These are phyloP conservation scores for Neoboletus subvelutipes DNA, from an alignment of 768 basidiomycete species.

Conservation along the genomic window DNA sequence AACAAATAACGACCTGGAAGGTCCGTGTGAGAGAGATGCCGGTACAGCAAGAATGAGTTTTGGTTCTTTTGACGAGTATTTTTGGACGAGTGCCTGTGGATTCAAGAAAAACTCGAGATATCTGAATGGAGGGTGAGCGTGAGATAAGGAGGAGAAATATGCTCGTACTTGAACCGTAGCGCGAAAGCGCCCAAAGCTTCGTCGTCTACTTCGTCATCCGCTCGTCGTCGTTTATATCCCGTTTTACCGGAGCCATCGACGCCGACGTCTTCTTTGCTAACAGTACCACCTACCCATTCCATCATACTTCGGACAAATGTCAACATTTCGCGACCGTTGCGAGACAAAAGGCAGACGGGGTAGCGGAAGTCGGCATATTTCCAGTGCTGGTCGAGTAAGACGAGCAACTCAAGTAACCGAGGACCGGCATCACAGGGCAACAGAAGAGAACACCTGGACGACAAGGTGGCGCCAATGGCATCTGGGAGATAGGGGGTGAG, in stretches of 20 bases:
- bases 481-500: constrained; percentile 45
- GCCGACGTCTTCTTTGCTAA: constrained; percentile 89
- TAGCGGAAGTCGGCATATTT: constrained; percentile 78
- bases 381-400: constrained; percentile 97
- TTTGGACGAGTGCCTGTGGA: constrained; percentile 74
- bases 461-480: constrained; percentile 83
- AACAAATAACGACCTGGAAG: constrained; percentile 81
- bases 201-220: constrained; percentile 74
- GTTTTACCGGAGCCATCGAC: constrained; percentile 64
- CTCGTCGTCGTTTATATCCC: constrained; percentile 51
- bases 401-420: constrained; percentile 92
- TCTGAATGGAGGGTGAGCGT: constrained; percentile 40
- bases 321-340: constrained; percentile 90
- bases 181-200: constrained; percentile 84
- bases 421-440: constrained; percentile 93
- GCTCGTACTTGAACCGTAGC: constrained; percentile 78
- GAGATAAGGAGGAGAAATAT: background rate
- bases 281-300: constrained; percentile 97
- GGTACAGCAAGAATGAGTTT: constrained; percentile 95
- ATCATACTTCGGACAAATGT: constrained; percentile 95
- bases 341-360: constrained; percentile 92
- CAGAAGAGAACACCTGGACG: constrained; percentile 77
- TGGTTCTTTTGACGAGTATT: constrained; percentile 83
- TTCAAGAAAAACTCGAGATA: constrained; percentile 91
- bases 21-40: constrained; percentile 88